These are phyloP conservation scores for Globisporangium paddicum DNA, from an alignment of 352 stramenopile species.

Conservation along the genomic window DNA sequence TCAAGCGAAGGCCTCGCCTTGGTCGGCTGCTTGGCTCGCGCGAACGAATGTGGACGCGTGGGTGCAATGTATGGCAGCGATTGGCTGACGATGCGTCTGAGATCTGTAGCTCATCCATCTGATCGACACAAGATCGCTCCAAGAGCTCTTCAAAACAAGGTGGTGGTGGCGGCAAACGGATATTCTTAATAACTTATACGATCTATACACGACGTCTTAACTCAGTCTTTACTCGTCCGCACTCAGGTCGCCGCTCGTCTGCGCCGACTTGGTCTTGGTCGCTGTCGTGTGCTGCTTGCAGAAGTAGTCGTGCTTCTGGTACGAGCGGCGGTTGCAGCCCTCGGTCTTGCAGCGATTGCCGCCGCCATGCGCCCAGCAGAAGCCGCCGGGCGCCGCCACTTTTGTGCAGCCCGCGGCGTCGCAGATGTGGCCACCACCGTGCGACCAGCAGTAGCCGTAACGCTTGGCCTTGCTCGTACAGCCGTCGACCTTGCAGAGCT, in stretches of 20 bases:
- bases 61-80: no score
- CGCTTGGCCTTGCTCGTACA: constrained; percentile 68
- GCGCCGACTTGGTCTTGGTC: not conserved
- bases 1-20: no score
- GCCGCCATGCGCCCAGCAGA: constrained; percentile 69
- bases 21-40: no score
- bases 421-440: constrained; percentile 63
- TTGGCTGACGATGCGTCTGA: no score
- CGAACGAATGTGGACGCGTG: no score
- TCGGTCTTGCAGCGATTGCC: constrained; percentile 65
- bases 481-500: constrained; percentile 53
- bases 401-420: constrained; percentile 46
- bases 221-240: constrained; percentile 3
- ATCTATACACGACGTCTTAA: no score
- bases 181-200: no score
- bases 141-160: no score
- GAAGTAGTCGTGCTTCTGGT: constrained; percentile 65
- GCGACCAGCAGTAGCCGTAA: constrained; percentile 70
- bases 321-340: constrained; percentile 64
- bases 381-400: constrained; percentile 55
- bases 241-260: not conserved
- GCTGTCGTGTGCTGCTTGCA: constrained; percentile 52
- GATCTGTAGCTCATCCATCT: no score
- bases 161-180: no score
- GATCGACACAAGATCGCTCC: no score